Evolutionary conservation across 208 protist genomes (phyloP).

Genomic region (Trypanosoma scelopori): DNA sequence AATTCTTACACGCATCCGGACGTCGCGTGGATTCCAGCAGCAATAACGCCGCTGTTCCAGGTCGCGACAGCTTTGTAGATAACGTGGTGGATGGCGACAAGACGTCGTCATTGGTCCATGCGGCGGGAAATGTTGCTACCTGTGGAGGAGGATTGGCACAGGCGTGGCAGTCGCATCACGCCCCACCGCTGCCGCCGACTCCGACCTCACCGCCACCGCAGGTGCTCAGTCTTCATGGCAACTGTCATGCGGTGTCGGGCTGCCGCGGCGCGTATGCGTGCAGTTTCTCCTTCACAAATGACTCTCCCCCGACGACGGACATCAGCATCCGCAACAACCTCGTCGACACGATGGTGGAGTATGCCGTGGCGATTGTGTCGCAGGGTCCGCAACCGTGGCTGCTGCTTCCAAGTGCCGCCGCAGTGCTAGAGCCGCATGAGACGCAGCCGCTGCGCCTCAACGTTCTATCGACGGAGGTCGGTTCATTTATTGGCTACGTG

Average conservation of each 20-base stretch:
- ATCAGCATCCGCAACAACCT: conserved; percentile 74
- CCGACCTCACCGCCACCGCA: conserved; percentile 4
- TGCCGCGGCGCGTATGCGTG: conserved; percentile 56
- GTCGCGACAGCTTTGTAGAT: neutral
- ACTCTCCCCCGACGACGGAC: conserved; percentile 58
- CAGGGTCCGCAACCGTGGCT: conserved; percentile 85
- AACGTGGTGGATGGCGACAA: neutral
- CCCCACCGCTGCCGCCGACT: neutral
- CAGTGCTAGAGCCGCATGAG: conserved; percentile 56
- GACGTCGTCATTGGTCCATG: neutral
- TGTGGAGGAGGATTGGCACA: too few species aligned
- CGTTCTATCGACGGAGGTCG: conserved; percentile 70
- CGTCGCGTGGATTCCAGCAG: neutral
- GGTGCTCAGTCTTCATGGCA: conserved; percentile 57
- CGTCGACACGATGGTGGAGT: conserved; percentile 51
- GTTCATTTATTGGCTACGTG: conserved; percentile 80
- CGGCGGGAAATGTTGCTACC: neutral
- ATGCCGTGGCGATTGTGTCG: conserved; percentile 62
- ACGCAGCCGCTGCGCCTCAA: conserved; percentile 73
- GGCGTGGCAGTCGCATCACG: neutral
- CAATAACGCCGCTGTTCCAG: neutral
- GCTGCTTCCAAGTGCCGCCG: conserved; percentile 42
- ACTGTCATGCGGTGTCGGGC: conserved; percentile 49
- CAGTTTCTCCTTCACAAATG: conserved; percentile 66
- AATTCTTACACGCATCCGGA: neutral